These are phyloP conservation scores for Coleophoma eucalyptorum DNA, from an alignment of 2,329 filamentous ascomycete genomes.

Conservation along the genomic window DNA sequence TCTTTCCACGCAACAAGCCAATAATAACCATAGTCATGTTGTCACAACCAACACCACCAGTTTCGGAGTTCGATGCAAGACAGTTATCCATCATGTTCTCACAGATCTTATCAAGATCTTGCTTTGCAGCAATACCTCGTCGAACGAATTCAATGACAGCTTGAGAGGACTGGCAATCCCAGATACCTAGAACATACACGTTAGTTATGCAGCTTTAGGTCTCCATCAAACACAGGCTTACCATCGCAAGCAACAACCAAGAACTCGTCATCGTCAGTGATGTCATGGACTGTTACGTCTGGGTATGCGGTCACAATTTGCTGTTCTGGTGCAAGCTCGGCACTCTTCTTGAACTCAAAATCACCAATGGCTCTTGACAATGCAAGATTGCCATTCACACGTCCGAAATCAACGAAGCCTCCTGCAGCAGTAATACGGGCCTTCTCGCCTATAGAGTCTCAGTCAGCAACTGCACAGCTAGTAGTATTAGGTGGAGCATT, in stretches of 20 bases:
- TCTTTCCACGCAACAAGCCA: constrained; percentile 84
- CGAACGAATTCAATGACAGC: constrained; percentile 95
- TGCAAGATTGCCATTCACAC: constrained; percentile 96
- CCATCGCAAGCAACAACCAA: constrained; percentile 89
- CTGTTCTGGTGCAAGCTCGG: constrained; percentile 93
- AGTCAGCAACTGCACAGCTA: neutral
- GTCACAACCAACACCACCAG: constrained; percentile 95
- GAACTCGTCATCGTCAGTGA: constrained; percentile 93
- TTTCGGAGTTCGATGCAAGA: constrained; percentile 94
- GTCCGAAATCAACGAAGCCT: constrained; percentile 96
- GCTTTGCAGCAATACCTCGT: constrained; percentile 93
- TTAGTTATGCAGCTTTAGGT: too few species aligned
- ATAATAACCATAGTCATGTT: constrained; percentile 99
- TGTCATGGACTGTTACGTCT: constrained; percentile 87
- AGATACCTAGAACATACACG: constrained; percentile 67
- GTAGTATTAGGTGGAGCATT: neutral
- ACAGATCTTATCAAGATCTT: constrained; percentile 90
- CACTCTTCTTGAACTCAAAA: constrained; percentile 99
- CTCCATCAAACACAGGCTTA: constrained; percentile 38
- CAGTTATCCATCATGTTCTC: constrained; percentile 99
- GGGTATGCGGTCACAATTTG: constrained; percentile 98
- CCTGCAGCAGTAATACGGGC: constrained; percentile 92
- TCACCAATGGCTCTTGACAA: constrained; percentile 96
- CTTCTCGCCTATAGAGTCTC: constrained; percentile 71
- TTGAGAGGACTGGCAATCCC: constrained; percentile 99